These are phyloP conservation scores for Mucor plumbeus DNA, from an alignment of 371 early-diverging fungal genomes.

Conservation along the genomic window DNA sequence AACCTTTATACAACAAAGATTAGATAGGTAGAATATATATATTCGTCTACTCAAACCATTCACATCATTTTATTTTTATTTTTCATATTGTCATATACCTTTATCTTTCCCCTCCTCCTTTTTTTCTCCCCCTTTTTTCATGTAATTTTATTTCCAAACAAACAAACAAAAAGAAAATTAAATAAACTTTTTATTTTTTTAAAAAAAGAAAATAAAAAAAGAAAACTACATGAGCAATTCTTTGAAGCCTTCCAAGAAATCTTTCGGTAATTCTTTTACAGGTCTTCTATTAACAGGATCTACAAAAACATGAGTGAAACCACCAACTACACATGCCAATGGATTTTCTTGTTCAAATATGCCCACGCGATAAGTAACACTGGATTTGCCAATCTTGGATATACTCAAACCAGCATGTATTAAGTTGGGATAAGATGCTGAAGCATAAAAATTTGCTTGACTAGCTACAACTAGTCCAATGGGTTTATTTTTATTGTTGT, in stretches of 20 bases:
- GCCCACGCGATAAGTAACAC: conserved; percentile 65
- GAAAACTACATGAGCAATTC: not conserved
- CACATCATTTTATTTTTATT: not conserved
- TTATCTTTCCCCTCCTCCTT: not conserved
- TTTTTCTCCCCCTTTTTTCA: not conserved
- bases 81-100: not conserved
- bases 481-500: conserved; percentile 38
- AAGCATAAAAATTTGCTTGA: conserved; percentile 52
- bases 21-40: not conserved
- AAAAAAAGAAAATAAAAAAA: no score
- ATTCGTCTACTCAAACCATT: not conserved
- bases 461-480: conserved; percentile 65
- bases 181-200: not conserved
- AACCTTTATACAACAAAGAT: not conserved
- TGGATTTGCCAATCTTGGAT: conserved; percentile 59
- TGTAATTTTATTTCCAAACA: conserved; percentile 10
- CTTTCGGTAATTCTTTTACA: conserved; percentile 33
- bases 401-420: conserved; percentile 61
- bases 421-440: conserved; percentile 60
- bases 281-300: conserved; percentile 43
- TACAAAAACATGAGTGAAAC: conserved; percentile 56
- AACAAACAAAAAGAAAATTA: not conserved
- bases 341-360: conserved; percentile 55
- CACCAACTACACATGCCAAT: conserved; percentile 49
- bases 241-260: conserved; percentile 30